Percentiles rank a stretch among this genome's conserved stretches.
Conservation (phyloP, 495 filamentous ascomycete genomes). For the Tuber brumale region DNA sequence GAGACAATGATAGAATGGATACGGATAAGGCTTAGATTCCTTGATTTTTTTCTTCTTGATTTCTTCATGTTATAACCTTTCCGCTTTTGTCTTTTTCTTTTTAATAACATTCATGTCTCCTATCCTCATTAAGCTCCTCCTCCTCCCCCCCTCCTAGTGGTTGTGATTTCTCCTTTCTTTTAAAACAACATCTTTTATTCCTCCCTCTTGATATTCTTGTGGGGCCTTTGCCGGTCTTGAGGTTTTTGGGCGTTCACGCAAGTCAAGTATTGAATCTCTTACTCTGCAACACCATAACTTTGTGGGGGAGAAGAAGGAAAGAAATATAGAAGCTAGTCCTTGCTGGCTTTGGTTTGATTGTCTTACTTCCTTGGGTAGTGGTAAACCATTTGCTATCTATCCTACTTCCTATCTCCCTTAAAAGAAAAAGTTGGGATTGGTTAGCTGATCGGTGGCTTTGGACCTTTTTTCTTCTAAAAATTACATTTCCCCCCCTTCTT, state of each 20-base stretch:
- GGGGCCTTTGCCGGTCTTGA: not conserved
- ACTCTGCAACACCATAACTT: not conserved
- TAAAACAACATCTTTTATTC: not conserved
- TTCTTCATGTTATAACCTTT: conserved; percentile 22
- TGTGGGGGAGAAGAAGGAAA: not conserved
- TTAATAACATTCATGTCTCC: conserved; percentile 13
- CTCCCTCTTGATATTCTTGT: not conserved
- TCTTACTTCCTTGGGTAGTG: not conserved
- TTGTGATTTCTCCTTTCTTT: conserved; percentile 15
- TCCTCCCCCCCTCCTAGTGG: conserved; percentile 7
- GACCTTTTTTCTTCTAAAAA: not conserved
- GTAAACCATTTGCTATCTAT: not conserved
- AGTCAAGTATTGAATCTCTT: not conserved
- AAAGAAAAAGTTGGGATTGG: not conserved
- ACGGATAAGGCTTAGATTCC: conserved; percentile 35
- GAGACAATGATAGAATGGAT: conserved; percentile 33
- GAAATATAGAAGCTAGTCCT: not conserved
- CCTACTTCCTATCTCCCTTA: not conserved
- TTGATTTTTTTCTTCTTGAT: not conserved
- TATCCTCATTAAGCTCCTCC: not conserved
- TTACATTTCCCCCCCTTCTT: not conserved
- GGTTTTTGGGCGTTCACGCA: not conserved
- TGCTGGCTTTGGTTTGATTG: not conserved
- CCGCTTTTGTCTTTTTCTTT: conserved; percentile 9
- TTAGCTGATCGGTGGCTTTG: not conserved